A percentile compares a stretch with the other conserved stretches of the same genome.
phyloP scores from a whole-genome alignment of 768 basidiomycete genomes.

The Pulveroboletus sp. region DNA sequence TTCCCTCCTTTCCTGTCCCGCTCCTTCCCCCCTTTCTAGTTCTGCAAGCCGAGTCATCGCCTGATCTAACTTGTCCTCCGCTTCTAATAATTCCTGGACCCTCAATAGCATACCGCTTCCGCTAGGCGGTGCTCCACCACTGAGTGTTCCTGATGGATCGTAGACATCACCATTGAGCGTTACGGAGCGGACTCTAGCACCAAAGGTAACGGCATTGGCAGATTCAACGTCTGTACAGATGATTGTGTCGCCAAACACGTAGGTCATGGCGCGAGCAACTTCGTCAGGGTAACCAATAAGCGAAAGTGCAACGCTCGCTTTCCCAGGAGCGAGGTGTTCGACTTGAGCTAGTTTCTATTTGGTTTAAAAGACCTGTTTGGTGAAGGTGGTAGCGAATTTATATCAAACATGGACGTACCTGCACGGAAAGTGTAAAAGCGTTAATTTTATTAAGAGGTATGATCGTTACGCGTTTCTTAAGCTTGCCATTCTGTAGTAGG shows the following conservation, averaged over 20 bases:
- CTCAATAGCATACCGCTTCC: constrained; percentile 69
- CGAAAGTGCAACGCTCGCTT: constrained; percentile 83
- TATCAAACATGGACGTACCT: constrained; percentile 35
- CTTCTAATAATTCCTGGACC: constrained; percentile 75
- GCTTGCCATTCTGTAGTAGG: constrained; percentile 67
- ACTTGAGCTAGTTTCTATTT: constrained; percentile 73
- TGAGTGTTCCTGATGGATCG: constrained; percentile 91
- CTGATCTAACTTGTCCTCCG: constrained; percentile 54
- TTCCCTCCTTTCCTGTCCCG: constrained; percentile 48
- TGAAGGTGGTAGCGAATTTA: background rate
- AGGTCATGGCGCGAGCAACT: constrained; percentile 84
- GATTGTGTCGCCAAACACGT: constrained; percentile 89
- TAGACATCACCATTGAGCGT: constrained; percentile 95
- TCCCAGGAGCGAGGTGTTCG: constrained; percentile 65
- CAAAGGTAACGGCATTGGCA: constrained; percentile 86
- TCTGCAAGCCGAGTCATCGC: constrained; percentile 44
- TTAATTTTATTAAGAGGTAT: constrained; percentile 93
- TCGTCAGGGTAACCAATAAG: constrained; percentile 80
- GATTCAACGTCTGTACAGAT: constrained; percentile 86
- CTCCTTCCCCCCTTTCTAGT: constrained; percentile 53
- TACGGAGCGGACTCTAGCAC: constrained; percentile 67
- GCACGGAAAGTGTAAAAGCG: constrained; percentile 45
- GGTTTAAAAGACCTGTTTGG: background rate
- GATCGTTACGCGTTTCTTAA: constrained; percentile 87
- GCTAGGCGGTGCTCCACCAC: constrained; percentile 83